Evolutionary conservation across 2,329 filamentous ascomycete species (phyloP), one percentile per base, ranked within the genome.

Genomic region (Fusarium caatingaense): DNA sequence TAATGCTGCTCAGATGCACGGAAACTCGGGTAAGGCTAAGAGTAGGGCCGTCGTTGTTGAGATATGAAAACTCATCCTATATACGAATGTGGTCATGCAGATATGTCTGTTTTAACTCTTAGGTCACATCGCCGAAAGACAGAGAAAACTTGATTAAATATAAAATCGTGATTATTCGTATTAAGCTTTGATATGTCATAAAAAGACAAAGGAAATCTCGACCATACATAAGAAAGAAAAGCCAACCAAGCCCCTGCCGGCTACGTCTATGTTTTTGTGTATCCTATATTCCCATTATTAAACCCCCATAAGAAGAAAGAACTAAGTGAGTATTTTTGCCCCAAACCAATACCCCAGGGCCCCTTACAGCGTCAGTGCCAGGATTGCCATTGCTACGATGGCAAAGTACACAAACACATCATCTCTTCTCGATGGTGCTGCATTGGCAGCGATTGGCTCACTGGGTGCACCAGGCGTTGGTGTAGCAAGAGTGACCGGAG

Each of bases 1-100:
- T 30, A 89, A 89, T 70, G 87, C 87, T 2, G 84, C 82, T 2
- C 86, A 88, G 72, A 86, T 87, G 81, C 79, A 85, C 68, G 84
- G 85, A 13, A 85, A 84, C 62, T 84, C 85, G 2, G 85, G 85
- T 4, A 83, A 79, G 65, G 75, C 86, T 42, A 82, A 80, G 28
- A 85, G 80, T 46, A 72, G 80, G 27, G 78, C 78, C 9, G 71
- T 81, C 13, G 77, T 81, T 2, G 77, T 82, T 27, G 79, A 80
- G 44, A 77, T 80, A 25, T 80, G 61, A 57, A 50, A 48, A 20
- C 25, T 9, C 18, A 10, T 28, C 54, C 23, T 20, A 42, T 28
- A 46, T n/a, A 11, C 27, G 27, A 15, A n/a, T 30, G 28, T 30
- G 10, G 49, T 49, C 40, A 34, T 20, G 28, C 21, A 16, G 4